Percentiles rank a stretch among this genome's conserved stretches.
These are phyloP conservation scores for Eucalyptus pauciflora DNA, from an alignment of 345 rosid genomes.

Conservation along the genomic window DNA sequence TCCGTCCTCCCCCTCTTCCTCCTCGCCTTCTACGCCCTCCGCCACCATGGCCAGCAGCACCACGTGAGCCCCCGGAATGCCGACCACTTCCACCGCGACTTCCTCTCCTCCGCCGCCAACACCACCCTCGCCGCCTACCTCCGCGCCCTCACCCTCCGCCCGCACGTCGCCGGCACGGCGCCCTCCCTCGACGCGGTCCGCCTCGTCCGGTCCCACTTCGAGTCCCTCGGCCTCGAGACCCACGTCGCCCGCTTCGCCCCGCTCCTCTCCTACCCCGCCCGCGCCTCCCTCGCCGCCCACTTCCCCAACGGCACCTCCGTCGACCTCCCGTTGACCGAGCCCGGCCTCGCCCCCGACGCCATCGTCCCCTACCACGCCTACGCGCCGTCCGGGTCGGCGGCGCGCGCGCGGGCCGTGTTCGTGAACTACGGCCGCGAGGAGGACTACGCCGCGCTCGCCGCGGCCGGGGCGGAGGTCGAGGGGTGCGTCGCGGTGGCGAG, in stretches of 20 bases:
- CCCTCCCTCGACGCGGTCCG: slow-evolving; percentile 37
- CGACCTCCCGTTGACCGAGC: slow-evolving; percentile 31
- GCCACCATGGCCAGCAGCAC: slow-evolving; percentile 8
- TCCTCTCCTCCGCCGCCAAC: slow-evolving; percentile 69
- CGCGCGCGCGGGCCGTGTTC: slow-evolving; percentile 36
- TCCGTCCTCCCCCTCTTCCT: slow-evolving; percentile 33
- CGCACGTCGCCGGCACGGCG: slow-evolving; percentile 84
- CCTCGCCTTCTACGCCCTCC: slow-evolving; percentile 41
- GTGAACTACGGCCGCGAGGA: slow-evolving; percentile 65
- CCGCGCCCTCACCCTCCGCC: slow-evolving; percentile 58
- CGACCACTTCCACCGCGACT: slow-evolving; percentile 29
- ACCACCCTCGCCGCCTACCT: slow-evolving; percentile 68
- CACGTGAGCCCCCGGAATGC: neutral
- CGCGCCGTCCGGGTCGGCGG: slow-evolving; percentile 73
- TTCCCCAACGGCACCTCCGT: slow-evolving; percentile 31
- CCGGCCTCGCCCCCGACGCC: slow-evolving; percentile 2
- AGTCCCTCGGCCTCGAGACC: slow-evolving; percentile 39
- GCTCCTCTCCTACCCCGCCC: slow-evolving; percentile 70
- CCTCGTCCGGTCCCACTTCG: slow-evolving; percentile 58
- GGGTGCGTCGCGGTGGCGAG: slow-evolving; percentile 55
- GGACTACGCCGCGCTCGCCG: slow-evolving; percentile 55
- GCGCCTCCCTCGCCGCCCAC: slow-evolving; percentile 44
- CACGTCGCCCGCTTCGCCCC: slow-evolving; percentile 35
- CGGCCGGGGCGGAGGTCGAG: slow-evolving; percentile 48
- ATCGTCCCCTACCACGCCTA: slow-evolving; percentile 85